Base-by-base conservation (phyloP, 371 early-diverging fungal genomes). In the Lichtheimia hyalospora region DNA sequence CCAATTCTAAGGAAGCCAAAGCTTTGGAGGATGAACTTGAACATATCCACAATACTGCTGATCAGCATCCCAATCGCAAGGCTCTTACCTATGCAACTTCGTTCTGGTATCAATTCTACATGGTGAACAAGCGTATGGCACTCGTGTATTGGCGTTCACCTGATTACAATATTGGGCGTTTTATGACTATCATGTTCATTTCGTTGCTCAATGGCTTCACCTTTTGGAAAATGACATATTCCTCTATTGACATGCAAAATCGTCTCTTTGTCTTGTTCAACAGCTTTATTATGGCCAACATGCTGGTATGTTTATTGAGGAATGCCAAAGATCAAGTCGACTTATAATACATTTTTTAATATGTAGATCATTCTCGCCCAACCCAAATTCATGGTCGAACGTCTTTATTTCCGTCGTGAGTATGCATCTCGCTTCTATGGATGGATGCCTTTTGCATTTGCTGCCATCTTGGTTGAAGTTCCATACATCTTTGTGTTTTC, bases 321-420 rank as follows among this genome's bases (percentile, higher is more conserved):
- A 13, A 53, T 18, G 7, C 10, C 34, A 34, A 34, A 34, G 0
- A 34, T 34, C 10, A 16, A 25, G 3, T 53, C 5, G 53, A 28
- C 21, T 34, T 1, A 27, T 7, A 27, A 34, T n/a, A 8, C n/a
- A n/a, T n/a, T n/a, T n/a, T n/a, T n/a, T 1, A 46, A 46, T 18
- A 46, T 49, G 34, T 24, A 58, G 53, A 63, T 68, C 57, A 60
- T 68, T 42, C 54, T 63, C 8, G 62, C 68, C n/a, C 68, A 68
- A 43, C 89, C 90, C 16, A 82, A 86, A 54, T 87, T 87, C 67
- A 79, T 89, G 54, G 71, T 71, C n/a, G 86, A 90, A 66, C 81
- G 89, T 41, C 67, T 67, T 18, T 84, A 77, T 71, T 88, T 85
- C 66, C 81, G 79, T 27, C 81, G 90, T 43, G 90, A 90, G 58